phyloP scores from a whole-genome alignment of 2,329 filamentous ascomycete species.

The Dendrostoma leiphaemia region DNA sequence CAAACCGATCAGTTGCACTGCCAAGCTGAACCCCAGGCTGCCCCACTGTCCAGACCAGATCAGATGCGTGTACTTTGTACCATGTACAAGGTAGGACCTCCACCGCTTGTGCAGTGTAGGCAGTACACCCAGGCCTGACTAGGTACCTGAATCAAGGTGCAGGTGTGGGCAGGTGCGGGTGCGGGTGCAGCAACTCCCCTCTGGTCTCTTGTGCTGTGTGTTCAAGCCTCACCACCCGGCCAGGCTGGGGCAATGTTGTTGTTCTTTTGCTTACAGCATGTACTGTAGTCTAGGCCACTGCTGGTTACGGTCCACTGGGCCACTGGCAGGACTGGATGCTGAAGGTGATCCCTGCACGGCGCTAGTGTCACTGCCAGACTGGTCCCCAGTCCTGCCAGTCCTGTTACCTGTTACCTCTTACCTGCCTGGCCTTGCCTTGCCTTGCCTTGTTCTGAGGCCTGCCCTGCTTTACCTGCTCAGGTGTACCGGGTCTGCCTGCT shows the following conservation, averaged over 20 bases:
- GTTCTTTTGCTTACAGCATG: not conserved
- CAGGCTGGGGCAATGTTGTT: too few relatives aligned
- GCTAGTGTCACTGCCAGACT: not conserved
- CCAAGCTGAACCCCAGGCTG: constrained; percentile 2
- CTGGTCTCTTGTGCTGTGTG: too few relatives aligned
- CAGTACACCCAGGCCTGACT: too few relatives aligned
- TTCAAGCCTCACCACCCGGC: too few relatives aligned
- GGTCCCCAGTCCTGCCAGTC: not conserved
- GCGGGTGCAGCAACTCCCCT: too few relatives aligned
- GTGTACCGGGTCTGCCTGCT: too few relatives aligned
- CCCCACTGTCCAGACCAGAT: not conserved
- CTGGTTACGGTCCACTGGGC: not conserved
- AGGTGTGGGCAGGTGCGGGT: too few relatives aligned
- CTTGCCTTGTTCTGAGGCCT: too few relatives aligned
- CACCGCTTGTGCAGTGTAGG: not conserved
- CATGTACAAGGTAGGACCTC: not conserved
- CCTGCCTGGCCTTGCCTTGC: not conserved
- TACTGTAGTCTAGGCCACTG: not conserved
- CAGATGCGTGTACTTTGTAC: too few relatives aligned
- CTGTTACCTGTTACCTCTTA: too few relatives aligned
- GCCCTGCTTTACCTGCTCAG: too few relatives aligned
- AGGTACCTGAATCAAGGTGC: too few relatives aligned
- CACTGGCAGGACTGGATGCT: not conserved
- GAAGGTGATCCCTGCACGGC: constrained; percentile 4
- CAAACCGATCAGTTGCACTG: not conserved